Evolutionary conservation across 176 grass and related monocot species (phyloP).

Genomic region (Stipa capillata): DNA sequence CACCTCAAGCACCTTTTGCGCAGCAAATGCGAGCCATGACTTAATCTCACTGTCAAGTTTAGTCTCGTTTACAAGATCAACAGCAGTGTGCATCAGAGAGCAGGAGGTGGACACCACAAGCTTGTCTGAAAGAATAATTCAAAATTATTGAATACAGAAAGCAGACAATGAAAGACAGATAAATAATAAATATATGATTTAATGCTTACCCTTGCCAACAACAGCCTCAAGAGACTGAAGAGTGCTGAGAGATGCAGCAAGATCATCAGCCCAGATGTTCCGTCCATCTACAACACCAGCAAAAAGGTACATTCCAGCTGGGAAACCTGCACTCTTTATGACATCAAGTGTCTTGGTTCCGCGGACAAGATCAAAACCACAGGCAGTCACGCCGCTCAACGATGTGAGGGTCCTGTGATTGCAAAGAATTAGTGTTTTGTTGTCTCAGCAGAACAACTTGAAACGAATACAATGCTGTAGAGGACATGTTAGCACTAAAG

Average conservation of each 20-base stretch:
- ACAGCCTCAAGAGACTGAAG: slow-evolving; percentile 61
- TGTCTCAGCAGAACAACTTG: neutral
- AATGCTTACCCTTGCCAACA: slow-evolving; percentile 70
- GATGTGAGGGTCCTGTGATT: slow-evolving; percentile 65
- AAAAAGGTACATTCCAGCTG: slow-evolving; percentile 76
- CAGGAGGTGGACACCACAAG: slow-evolving; percentile 95
- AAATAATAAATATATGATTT: slow-evolving; percentile 5
- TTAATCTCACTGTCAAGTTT: slow-evolving; percentile 91
- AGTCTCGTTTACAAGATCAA: slow-evolving; percentile 90
- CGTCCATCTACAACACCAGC: slow-evolving; percentile 94
- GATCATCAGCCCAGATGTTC: slow-evolving; percentile 94
- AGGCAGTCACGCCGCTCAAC: slow-evolving; percentile 59
- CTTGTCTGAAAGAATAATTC: slow-evolving; percentile 52
- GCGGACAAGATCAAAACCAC: slow-evolving; percentile 82
- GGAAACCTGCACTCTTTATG: slow-evolving; percentile 55
- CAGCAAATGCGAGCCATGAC: slow-evolving; percentile 97
- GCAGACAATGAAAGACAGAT: neutral
- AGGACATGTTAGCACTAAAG: neutral
- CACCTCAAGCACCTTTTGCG: slow-evolving; percentile 97
- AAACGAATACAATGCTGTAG: neutral
- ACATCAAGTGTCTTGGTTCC: slow-evolving; percentile 83
- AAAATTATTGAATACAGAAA: slow-evolving; percentile 5
- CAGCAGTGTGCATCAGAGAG: slow-evolving; percentile 94
- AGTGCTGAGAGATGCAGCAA: slow-evolving; percentile 67
- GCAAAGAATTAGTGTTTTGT: slow-evolving; percentile 9